These are phyloP conservation scores for Monilinia vaccinii-corymbosi DNA, from an alignment of 2,329 filamentous ascomycete species.

Conservation along the genomic window DNA sequence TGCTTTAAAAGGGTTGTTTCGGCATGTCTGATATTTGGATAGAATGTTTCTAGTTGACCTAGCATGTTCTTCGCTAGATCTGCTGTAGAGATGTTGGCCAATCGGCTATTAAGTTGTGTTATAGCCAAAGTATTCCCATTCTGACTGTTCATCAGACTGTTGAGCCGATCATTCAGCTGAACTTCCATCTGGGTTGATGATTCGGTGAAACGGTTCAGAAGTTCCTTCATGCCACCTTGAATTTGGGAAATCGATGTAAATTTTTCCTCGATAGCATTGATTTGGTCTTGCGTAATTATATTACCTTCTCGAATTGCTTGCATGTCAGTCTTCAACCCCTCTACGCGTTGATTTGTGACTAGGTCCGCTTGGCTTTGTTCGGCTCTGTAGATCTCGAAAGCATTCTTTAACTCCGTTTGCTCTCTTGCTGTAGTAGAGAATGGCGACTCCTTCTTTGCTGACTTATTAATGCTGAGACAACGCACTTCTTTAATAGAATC, in stretches of 20 bases:
- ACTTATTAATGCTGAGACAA: background rate
- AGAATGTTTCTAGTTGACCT: constrained; percentile 1
- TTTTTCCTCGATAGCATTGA: background rate
- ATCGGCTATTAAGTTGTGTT: background rate
- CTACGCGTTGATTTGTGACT: background rate
- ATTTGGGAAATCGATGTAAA: background rate
- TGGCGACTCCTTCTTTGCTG: background rate
- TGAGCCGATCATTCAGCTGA: background rate
- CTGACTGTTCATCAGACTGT: background rate
- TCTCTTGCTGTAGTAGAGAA: background rate
- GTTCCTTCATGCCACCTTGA: background rate
- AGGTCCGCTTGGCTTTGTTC: background rate
- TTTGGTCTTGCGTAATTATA: background rate
- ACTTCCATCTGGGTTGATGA: background rate
- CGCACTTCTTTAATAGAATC: background rate
- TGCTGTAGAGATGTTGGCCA: background rate
- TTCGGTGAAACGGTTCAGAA: background rate
- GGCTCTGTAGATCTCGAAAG: background rate
- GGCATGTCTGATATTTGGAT: background rate
- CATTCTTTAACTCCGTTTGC: background rate
- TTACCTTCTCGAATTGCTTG: too few species aligned
- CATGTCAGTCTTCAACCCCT: background rate
- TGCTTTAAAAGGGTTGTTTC: background rate
- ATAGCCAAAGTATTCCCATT: background rate
- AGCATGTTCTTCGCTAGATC: constrained; percentile 8